Evolutionary conservation across 306 rosid species (phyloP), one percentile per base, ranked within the genome.

Genomic region (Abrus precatorius): DNA sequence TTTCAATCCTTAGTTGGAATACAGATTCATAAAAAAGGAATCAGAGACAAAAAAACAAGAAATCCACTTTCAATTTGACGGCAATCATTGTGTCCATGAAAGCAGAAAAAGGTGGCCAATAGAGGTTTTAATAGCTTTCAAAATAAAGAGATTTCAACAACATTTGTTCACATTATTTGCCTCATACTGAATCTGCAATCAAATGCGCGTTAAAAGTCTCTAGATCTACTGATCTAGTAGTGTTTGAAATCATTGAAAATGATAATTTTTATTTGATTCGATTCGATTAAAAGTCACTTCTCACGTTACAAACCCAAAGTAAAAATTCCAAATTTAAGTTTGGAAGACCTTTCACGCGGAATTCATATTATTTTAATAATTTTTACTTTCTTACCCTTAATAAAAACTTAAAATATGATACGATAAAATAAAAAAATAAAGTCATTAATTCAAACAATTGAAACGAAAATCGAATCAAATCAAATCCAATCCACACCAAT

Each of bases 41-140:
- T 55, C 28, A 56, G 63, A 5, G 28, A 72, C 75, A 54, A 44
- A 28, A 62, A 33, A 55, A 43, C 74, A 59, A 28, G 56, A 56
- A 73, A 64, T 55, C n/a, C 64, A 56, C 66, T 69, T 63, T 64
- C 3, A 48, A 83, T 83, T 36, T 65, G 71, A 65, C 47, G 20
- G 38, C 9, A 79, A 44, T 72, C 64, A 28, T 45, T 77, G 9
- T 41, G 28, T 52, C n/a, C 29, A 3, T 10, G 7, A 54, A 55
- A 69, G 55, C 34, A 1, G 8, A 27, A 11, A 13, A 30, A 56
- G 12, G 45, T 0, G 4, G 8, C 14, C 29, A 4, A 40, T 11
- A 49, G 7, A 13, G 29, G 68, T 71, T 62, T 36, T 2, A 63
- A 30, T 9, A 2, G 20, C 34, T 40, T 62, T 9, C 1, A 63